These are phyloP conservation scores for Hemileia vastatrix DNA, from an alignment of 1,284 basidiomycete species.

Conservation along the genomic window DNA sequence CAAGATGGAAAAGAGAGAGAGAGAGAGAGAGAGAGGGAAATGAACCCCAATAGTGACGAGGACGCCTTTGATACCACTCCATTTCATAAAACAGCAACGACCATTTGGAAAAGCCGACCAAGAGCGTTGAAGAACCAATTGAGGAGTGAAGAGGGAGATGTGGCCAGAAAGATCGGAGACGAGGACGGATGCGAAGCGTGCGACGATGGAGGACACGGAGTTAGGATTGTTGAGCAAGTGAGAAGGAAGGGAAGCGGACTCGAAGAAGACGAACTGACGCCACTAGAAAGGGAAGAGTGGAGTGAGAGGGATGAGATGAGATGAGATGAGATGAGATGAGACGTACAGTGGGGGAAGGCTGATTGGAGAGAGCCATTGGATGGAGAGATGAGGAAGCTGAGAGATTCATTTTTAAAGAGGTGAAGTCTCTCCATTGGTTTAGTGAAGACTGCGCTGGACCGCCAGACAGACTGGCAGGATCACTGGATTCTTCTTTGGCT, in stretches of 20 bases:
- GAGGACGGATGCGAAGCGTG: slow-evolving; percentile 57
- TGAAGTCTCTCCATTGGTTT: too few relatives aligned
- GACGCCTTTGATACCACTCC: slow-evolving; percentile 65
- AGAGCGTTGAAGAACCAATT: slow-evolving; percentile 56
- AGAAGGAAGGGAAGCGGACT: slow-evolving; percentile 60
- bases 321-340: neutral
- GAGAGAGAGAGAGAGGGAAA: slow-evolving; percentile 26
- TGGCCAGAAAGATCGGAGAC: slow-evolving; percentile 73
- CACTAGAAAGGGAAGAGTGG: slow-evolving; percentile 16
- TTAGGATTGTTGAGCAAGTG: slow-evolving; percentile 64
- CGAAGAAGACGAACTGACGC: slow-evolving; percentile 55
- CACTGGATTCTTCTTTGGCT: too few relatives aligned
- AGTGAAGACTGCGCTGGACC: too few relatives aligned
- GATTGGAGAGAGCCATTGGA: too few relatives aligned
- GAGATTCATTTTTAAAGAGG: too few relatives aligned
- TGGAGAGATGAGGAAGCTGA: too few relatives aligned
- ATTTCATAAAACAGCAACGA: slow-evolving; percentile 64
- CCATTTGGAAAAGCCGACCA: slow-evolving; percentile 33
- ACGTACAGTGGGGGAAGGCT: too few relatives aligned
- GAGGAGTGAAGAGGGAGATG: slow-evolving; percentile 61
- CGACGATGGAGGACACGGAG: slow-evolving; percentile 60
- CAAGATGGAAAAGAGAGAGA: slow-evolving; percentile 9
- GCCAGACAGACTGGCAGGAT: too few relatives aligned
- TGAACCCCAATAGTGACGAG: slow-evolving; percentile 73
- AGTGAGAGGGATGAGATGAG: neutral